A percentile compares a stretch with the other conserved stretches of the same genome.
Evolutionary conservation across 2,329 filamentous ascomycete genomes (phyloP).

Genomic region (Exophiala alcalophila): DNA sequence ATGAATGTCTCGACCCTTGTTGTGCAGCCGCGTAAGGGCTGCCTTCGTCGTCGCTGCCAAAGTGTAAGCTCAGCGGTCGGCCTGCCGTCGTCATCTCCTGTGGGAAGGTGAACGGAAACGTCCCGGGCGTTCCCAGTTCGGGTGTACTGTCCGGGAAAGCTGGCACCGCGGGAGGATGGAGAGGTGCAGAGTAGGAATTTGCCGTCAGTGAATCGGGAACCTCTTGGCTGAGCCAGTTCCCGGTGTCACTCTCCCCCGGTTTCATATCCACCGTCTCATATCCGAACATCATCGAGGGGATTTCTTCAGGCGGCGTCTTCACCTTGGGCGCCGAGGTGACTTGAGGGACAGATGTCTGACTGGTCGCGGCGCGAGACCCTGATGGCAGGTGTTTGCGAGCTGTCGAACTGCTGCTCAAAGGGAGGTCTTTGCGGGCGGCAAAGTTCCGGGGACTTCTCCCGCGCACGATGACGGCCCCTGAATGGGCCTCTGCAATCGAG

Average conservation of each 20-base stretch:
- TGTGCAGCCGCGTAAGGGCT: slow-evolving; percentile 25
- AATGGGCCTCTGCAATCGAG: slow-evolving; percentile 77
- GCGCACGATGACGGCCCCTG: slow-evolving; percentile 87
- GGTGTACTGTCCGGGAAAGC: slow-evolving; percentile 26
- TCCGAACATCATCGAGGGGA: slow-evolving; percentile 14
- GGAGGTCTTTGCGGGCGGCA: slow-evolving; percentile 88
- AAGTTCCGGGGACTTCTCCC: slow-evolving; percentile 93
- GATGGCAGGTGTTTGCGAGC: slow-evolving; percentile 66
- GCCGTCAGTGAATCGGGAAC: slow-evolving; percentile 23
- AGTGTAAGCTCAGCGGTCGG: slow-evolving; percentile 30
- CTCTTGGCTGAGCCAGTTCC: slow-evolving; percentile 21
- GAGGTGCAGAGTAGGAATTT: slow-evolving; percentile 24
- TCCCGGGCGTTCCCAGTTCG: slow-evolving; percentile 22
- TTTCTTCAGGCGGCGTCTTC: slow-evolving; percentile 24
- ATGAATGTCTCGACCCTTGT: slow-evolving; percentile 25
- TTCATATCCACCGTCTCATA: slow-evolving; percentile 22
- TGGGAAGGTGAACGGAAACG: slow-evolving; percentile 28
- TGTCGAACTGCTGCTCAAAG: slow-evolving; percentile 74
- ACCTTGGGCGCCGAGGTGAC: slow-evolving; percentile 30
- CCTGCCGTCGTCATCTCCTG: slow-evolving; percentile 22
- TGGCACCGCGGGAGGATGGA: slow-evolving; percentile 26
- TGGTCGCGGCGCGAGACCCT: slow-evolving; percentile 18
- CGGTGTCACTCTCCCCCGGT: slow-evolving; percentile 12
- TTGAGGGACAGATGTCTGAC: slow-evolving; percentile 28
- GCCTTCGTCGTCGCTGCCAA: slow-evolving; percentile 32